Base-by-base conservation (phyloP, 1,284 basidiomycete species). In the Apiotrichum montevideense region DNA sequence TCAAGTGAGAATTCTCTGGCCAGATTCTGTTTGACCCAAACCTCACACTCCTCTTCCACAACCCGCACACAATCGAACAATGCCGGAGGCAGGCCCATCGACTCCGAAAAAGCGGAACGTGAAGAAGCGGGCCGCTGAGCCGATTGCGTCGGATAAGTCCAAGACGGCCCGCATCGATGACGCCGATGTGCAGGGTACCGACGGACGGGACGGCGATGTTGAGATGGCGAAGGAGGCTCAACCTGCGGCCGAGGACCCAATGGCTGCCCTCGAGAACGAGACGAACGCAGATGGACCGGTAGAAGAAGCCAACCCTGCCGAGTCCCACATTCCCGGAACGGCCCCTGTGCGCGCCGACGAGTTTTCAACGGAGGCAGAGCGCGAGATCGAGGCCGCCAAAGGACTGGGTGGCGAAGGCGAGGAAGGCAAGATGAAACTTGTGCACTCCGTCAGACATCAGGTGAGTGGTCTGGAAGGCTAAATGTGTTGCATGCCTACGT, bases 351-450 rank as follows among this genome's bases (percentile, higher is more conserved):
- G 91, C 32, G 82, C 92, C 14, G 91, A 95, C 76, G 90, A 93
- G 64, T 90, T 92, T 70, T 88, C 91, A 75, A 87, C 86, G 1
- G 87, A 92, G 69, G 90, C 89, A 1, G 90, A 89, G 71, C 83
- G 90, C 57, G 90, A 94, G 72, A 84, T 95, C 55, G 87, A 85
- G 32, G 88, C 87, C 2, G 88, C 85, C 64, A 88, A 87, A 60
- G 90, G 90, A 2, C 76, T 93, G 6, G 87, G 85, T 9, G 78
- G 79, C 14, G 81, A 83, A 0, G 51, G 9, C 8, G 66, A 65
- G 13, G 83, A 73, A 54, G 74, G 71, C 35, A 74, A 74, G 65
- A 71, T 77, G 67, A 75, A 74, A 61, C 67, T 77, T 14, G 74
- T 77, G 3, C 75, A 77, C 66, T 69, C 72, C 56, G 73, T 75